A percentile compares a stretch with the other conserved stretches of the same genome.
Conservation (phyloP, 805 yeast species). For the Candida sonorensis region DNA sequence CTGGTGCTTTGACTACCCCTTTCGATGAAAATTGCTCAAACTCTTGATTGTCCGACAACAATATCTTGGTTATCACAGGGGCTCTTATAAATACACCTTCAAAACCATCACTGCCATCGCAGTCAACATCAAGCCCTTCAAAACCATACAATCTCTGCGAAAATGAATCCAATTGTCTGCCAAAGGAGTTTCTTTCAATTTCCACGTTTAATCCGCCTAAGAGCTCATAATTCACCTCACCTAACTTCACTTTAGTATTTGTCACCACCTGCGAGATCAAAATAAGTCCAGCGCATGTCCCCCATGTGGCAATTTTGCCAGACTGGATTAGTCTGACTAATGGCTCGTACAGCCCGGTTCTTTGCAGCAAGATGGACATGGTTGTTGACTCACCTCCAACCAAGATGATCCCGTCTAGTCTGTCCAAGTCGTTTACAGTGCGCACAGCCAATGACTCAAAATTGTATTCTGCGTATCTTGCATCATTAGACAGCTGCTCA, state of each 20-base stretch:
- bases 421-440: constrained; percentile 47
- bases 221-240: constrained; percentile 32
- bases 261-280: constrained; percentile 49
- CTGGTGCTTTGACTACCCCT: constrained; percentile 9
- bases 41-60: too few species aligned
- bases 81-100: constrained; percentile 65
- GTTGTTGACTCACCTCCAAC: constrained; percentile 70
- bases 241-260: constrained; percentile 44
- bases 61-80: constrained; percentile 44
- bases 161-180: constrained; percentile 69
- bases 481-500: constrained; percentile 19
- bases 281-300: constrained; percentile 82
- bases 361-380: constrained; percentile 64
- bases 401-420: constrained; percentile 54
- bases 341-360: constrained; percentile 52
- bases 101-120: constrained; percentile 19
- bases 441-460: constrained; percentile 34
- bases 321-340: constrained; percentile 43
- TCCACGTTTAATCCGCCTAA: constrained; percentile 60
- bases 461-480: constrained; percentile 22
- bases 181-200: constrained; percentile 71
- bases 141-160: constrained; percentile 33
- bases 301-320: constrained; percentile 59
- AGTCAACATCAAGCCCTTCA: constrained; percentile 15
- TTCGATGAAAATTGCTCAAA: too few species aligned